Evolutionary conservation across 768 basidiomycete species (phyloP), one percentile per base, ranked within the genome.

Genomic region (Leucocoprinus leucothites): DNA sequence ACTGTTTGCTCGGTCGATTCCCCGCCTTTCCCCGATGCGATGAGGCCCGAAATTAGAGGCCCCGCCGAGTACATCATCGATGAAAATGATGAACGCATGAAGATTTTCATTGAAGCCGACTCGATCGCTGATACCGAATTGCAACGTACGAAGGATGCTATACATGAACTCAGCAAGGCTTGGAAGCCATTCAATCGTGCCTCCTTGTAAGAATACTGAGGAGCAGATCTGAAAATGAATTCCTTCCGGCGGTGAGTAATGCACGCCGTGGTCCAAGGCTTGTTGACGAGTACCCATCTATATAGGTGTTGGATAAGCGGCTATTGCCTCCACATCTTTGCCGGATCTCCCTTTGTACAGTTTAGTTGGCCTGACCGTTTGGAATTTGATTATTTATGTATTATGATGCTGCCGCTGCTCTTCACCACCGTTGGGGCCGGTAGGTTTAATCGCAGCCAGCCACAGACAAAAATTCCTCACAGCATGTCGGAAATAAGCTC

Each of bases 1-100:
- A 77, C 74, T 31, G 61, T 77, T 5, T 81, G 79, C 54, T 53
- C 71, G 2, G 63, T 71, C 3, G 58, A 69, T 18, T 57, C 55
- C 16, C 48, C 62, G 3, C 65, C 67, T 3, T 74, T 73, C 57
- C 59, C 64, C 13, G 19, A 35, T 24, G 5, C 24, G 13, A 22
- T 13, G 24, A 21, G 14, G 1, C 6, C 35, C 24, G 13, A 36
- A 19, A 35, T 21, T 7, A 35, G 16, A 38, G 22, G 9, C 9
- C 16, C 36, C 2, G 21, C 21, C 13, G 49, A 35, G 4, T 19
- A 38, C 4, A 16, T 40, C 1, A 19, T 40, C 5, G 36, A n/a
- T 7, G 36, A 50, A n/a, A 41, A 2, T 0, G 24, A n/a, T 4
- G 25, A 46, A 22, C 25, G 19, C 35, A 36, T 38, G 36, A 40